A percentile compares a stretch with the other conserved stretches of the same genome.
phyloP scores from a whole-genome alignment of 495 filamentous ascomycete genomes.

The Xylona heveae region DNA sequence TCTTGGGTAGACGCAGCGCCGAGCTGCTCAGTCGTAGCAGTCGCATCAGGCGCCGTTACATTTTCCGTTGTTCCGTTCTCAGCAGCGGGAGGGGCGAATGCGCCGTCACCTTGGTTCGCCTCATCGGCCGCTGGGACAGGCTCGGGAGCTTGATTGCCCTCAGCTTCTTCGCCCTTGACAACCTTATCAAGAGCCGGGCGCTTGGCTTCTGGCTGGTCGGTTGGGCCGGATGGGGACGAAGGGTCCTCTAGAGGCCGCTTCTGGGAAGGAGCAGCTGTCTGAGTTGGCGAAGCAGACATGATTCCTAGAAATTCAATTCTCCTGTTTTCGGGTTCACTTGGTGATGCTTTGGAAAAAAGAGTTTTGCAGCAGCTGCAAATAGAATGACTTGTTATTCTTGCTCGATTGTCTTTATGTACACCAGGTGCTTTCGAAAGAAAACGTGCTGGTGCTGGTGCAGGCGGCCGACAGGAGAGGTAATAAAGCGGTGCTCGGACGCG shows the following conservation, averaged over 20 bases:
- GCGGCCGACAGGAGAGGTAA: background rate
- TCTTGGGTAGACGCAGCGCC: too few species aligned
- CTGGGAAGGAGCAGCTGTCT: slow-evolving; percentile 38
- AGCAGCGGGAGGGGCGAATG: slow-evolving; percentile 11
- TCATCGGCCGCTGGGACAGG: slow-evolving; percentile 13
- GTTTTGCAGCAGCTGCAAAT: slow-evolving; percentile 10
- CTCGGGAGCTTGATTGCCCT: slow-evolving; percentile 19
- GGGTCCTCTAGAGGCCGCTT: slow-evolving; percentile 95
- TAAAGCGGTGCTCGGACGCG: background rate
- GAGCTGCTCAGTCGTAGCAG: slow-evolving; percentile 3
- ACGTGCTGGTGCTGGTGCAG: slow-evolving; percentile 51
- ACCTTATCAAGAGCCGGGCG: slow-evolving; percentile 89
- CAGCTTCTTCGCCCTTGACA: slow-evolving; percentile 31
- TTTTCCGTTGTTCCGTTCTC: slow-evolving; percentile 24
- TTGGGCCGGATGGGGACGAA: slow-evolving; percentile 76
- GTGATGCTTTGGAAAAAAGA: slow-evolving; percentile 12
- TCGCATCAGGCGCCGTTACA: slow-evolving; percentile 47
- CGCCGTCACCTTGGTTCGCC: slow-evolving; percentile 14
- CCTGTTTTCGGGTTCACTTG: slow-evolving; percentile 20
- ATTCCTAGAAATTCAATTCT: slow-evolving; percentile 11
- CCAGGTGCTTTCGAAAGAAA: slow-evolving; percentile 69
- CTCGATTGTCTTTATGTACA: slow-evolving; percentile 50
- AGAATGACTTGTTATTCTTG: slow-evolving; percentile 19
- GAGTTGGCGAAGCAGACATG: slow-evolving; percentile 39
- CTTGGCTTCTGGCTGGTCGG: slow-evolving; percentile 91